phyloP scores from a whole-genome alignment of 495 filamentous ascomycete species.

The Penicillium bialowiezense region DNA sequence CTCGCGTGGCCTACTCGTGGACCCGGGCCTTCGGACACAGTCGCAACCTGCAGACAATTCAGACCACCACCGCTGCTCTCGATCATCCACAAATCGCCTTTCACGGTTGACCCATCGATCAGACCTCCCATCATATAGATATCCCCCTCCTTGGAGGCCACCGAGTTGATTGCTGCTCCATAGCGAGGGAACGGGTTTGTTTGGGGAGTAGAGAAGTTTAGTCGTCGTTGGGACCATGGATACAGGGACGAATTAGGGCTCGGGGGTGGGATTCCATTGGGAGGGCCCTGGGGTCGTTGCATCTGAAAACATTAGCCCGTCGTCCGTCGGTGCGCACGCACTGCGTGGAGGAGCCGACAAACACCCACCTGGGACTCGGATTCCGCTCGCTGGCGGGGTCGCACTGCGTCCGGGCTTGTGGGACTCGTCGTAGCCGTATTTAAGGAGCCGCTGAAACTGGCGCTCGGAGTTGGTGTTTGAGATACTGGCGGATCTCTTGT shows the following conservation, averaged over 20 bases:
- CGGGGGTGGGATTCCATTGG: slow-evolving; percentile 37
- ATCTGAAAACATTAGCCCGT: slow-evolving; percentile 15
- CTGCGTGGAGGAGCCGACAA: not conserved
- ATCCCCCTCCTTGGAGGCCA: slow-evolving; percentile 92
- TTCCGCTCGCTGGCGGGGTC: slow-evolving; percentile 48
- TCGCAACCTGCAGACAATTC: slow-evolving; percentile 86
- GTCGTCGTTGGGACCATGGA: slow-evolving; percentile 88
- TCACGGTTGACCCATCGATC: slow-evolving; percentile 89
- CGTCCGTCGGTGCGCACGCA: too few relatives aligned
- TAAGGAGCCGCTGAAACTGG: slow-evolving; percentile 63
- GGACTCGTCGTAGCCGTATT: slow-evolving; percentile 50
- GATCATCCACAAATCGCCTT: slow-evolving; percentile 97
- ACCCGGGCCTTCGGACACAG: slow-evolving; percentile 89
- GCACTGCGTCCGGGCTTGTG: slow-evolving; percentile 51
- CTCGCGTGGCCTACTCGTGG: slow-evolving; percentile 94
- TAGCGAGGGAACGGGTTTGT: slow-evolving; percentile 93
- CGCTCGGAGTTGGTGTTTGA: slow-evolving; percentile 58
- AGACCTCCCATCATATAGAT: slow-evolving; percentile 98
- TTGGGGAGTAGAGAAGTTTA: slow-evolving; percentile 81
- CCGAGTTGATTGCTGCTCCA: slow-evolving; percentile 91
- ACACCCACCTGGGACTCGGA: slow-evolving; percentile 50
- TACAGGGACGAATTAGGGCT: slow-evolving; percentile 66
- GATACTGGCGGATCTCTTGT: slow-evolving; percentile 37
- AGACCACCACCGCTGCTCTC: slow-evolving; percentile 81
- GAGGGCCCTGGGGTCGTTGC: slow-evolving; percentile 31